Conservation (phyloP, 1,284 basidiomycete species). For the Coniferiporia weirii region DNA sequence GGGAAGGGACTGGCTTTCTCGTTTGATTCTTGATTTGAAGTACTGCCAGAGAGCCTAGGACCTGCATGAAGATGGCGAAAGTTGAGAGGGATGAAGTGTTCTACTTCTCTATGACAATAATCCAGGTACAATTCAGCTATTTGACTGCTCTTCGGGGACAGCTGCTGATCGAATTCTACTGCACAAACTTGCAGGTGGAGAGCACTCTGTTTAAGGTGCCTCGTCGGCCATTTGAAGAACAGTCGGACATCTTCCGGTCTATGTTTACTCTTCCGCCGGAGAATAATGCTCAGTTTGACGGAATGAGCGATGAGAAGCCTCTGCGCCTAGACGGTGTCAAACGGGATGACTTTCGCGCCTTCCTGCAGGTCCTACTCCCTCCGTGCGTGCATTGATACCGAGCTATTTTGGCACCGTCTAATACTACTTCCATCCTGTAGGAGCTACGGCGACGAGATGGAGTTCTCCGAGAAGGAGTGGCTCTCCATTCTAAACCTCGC, state of each 20-base stretch:
- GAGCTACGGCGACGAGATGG: slow-evolving; percentile 20
- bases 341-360: slow-evolving; percentile 14
- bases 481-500: slow-evolving; percentile 26
- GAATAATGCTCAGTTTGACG: slow-evolving; percentile 2
- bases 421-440: slow-evolving; percentile 8
- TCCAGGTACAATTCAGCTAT: slow-evolving; percentile 6
- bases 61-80: not conserved
- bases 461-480: slow-evolving; percentile 26
- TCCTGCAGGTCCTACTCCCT: slow-evolving; percentile 15
- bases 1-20: not conserved
- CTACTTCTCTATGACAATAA: slow-evolving; percentile 16
- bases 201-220: slow-evolving; percentile 16
- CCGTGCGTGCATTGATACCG: slow-evolving; percentile 8
- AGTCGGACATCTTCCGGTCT: slow-evolving; percentile 15
- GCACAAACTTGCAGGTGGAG: slow-evolving; percentile 8
- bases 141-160: not conserved
- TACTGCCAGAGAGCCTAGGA: no score
- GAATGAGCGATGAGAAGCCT: slow-evolving; percentile 14
- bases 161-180: not conserved
- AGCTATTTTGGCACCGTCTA: not conserved
- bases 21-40: not conserved
- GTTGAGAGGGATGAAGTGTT: slow-evolving; percentile 15
- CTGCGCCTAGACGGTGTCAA: slow-evolving; percentile 10
- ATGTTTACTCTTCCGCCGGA: slow-evolving; percentile 17
- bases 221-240: slow-evolving; percentile 15